Percentiles rank a stretch among this genome's conserved stretches.
phyloP scores from a whole-genome alignment of 345 rosid species.

The Pugionium dolabratum region DNA sequence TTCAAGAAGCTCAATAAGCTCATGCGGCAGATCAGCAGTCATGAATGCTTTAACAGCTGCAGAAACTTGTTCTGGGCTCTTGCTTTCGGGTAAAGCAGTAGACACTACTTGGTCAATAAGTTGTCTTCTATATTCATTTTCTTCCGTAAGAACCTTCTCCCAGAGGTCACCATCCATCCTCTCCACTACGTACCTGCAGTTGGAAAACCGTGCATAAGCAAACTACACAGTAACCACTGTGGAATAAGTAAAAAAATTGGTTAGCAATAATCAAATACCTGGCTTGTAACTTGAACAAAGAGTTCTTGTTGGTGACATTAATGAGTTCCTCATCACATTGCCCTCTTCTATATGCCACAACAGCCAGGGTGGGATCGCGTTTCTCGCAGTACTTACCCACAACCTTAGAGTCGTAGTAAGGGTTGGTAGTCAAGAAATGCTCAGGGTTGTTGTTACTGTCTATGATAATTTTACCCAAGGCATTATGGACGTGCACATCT shows the following conservation, averaged over 20 bases:
- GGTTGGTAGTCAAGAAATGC: slow-evolving; percentile 97
- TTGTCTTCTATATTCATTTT: slow-evolving; percentile 88
- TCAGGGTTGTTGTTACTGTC: slow-evolving; percentile 99
- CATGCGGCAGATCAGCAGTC: slow-evolving; percentile 85
- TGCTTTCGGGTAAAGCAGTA: slow-evolving; percentile 91
- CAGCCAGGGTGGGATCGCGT: slow-evolving; percentile 99
- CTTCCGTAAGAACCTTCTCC: slow-evolving; percentile 96
- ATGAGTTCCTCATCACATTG: slow-evolving; percentile 98
- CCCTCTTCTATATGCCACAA: slow-evolving; percentile 97
- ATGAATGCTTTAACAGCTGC: slow-evolving; percentile 89
- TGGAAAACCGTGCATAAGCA: slow-evolving; percentile 38
- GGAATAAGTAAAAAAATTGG: slow-evolving; percentile 21
- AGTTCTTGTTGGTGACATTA: slow-evolving; percentile 95
- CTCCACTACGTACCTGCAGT: slow-evolving; percentile 92
- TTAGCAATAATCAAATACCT: slow-evolving; percentile 58
- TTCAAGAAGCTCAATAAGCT: slow-evolving; percentile 88
- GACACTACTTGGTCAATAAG: slow-evolving; percentile 98
- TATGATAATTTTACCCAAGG: slow-evolving; percentile 97
- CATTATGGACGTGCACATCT: slow-evolving; percentile 99
- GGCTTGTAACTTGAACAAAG: slow-evolving; percentile 96
- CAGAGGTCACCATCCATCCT: slow-evolving; percentile 98
- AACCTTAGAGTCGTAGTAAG: slow-evolving; percentile 95
- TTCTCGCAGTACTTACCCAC: slow-evolving; percentile 99
- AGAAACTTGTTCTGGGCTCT: slow-evolving; percentile 90
- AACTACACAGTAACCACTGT: slow-evolving; percentile 23